phyloP scores from a whole-genome alignment of 1,284 basidiomycete species.

The Puccinia triticina region DNA sequence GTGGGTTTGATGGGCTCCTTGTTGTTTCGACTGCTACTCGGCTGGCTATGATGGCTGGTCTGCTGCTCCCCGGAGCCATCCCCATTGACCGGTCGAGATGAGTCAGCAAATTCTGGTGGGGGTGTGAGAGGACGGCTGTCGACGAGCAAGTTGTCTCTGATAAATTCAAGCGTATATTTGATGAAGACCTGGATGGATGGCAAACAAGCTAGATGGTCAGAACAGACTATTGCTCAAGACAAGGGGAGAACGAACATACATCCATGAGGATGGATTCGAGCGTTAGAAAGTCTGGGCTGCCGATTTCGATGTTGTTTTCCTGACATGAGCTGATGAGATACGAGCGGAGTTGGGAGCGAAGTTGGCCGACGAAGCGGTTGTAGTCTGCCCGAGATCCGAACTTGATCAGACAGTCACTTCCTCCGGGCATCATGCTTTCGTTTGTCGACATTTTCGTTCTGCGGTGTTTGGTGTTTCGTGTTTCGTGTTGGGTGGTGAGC shows the following conservation, averaged over 20 bases:
- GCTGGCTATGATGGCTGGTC: not conserved
- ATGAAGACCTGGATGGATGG: conserved; percentile 24
- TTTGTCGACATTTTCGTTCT: not conserved
- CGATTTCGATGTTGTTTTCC: conserved; percentile 25
- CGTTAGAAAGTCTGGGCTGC: conserved; percentile 7
- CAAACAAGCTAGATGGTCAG: not conserved
- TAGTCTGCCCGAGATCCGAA: conserved; percentile 25
- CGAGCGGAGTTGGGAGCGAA: conserved; percentile 19
- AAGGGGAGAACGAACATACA: conserved; percentile 2
- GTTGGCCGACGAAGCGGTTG: conserved; percentile 21
- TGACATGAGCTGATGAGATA: conserved; percentile 33
- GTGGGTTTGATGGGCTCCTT: conserved; percentile 1
- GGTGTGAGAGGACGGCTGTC: conserved; percentile 2
- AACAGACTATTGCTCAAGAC: not conserved
- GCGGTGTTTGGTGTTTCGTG: not conserved
- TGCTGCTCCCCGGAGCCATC: not conserved
- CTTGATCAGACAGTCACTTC: conserved; percentile 25
- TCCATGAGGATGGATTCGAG: conserved; percentile 37
- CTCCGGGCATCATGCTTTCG: conserved; percentile 16
- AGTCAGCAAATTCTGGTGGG: conserved; percentile 25
- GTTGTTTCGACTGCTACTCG: not conserved
- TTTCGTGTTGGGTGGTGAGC: too few relatives aligned
- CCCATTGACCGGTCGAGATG: conserved; percentile 21
- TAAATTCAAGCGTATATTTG: conserved; percentile 43
- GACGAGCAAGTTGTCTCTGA: conserved; percentile 33